Evolutionary conservation across 1,284 basidiomycete genomes (phyloP), one percentile per base, ranked within the genome.

Genomic region (Porogramme epimiltina): DNA sequence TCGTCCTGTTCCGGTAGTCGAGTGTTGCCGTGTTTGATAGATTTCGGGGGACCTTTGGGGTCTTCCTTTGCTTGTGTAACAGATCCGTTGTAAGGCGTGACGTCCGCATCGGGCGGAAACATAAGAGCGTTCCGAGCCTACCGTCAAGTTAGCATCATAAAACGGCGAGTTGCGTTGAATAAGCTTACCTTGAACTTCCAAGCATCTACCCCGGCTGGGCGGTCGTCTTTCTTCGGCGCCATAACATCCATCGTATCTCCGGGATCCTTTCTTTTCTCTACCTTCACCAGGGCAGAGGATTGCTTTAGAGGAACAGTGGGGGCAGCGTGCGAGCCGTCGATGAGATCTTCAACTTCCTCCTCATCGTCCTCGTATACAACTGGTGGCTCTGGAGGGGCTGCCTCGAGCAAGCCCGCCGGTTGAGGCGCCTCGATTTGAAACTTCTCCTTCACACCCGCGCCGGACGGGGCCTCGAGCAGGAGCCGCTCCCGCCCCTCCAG

Each of bases 91-190:
- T 93, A 91, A 0, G 93, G 91, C n/a, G 87, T 82, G 25, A 81
- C 74, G 65, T 98, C 88, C 24, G 91, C 91, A 65, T 96, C 95
- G 2, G 95, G 94, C 1, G 88, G 68, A 64, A 95, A 98, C 92
- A 96, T 95, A 47, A 98, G 78, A 8, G 89, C 85, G 73, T 98
- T 98, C 51, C 94, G 84, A 25, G 91, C 80, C 92, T 94, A 60
- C 8, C 51, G 36, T 43, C 52, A 54, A 9, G 34, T 37, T 16
- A 37, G 34, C 34, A 16, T 52, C 25, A n/a, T 22, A 19, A 11
- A 9, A 25, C 55, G 23, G 52, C 46, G 34, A 42, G 28, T 37
- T 13, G 28, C 28, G 28, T 8, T 5, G 34, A 6, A 16, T 5
- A 37, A 16, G 9, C 34, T 37, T 64, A 89, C 93, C 78, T 88